Evolutionary conservation across 2,329 filamentous ascomycete species (phyloP), one percentile per base, ranked within the genome.

Genomic region (Alternaria sp.): DNA sequence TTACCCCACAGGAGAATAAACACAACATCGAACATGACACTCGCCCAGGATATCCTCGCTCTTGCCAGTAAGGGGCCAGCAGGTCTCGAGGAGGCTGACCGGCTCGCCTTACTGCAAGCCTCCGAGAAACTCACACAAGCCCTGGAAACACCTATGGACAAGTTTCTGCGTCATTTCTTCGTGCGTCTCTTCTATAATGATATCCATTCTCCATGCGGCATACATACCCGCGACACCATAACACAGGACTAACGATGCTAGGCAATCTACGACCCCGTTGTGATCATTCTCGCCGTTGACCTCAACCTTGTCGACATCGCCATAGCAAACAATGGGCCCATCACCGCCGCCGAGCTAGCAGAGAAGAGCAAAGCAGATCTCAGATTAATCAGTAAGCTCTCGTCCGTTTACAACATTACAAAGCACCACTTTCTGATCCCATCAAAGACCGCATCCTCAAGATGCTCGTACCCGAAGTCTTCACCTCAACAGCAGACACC

Each of bases 271-370:
- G 47, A 51, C 5, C 47, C 47, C 6, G 33, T 68, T 2, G 64
- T 49, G 1, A 56, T 68, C 28, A 54, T 60, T 18, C 26, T 72
- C 8, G 68, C 37, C 15, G 33, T 70, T 20, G 65, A 71, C 28
- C 54, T 72, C 37, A 60, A 66, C 18, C 67, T 70, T 7, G 25
- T 64, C 15, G 68, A 71, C 37, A 58, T 68, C 12, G 62, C 61
- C 2, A 33, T 71, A 12, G 64, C 55, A 4, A 47, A 68, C 10
- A 15, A 37, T 11, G 49, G 50, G 6, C 60, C 53, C 7, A 62
- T 70, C 12, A 70, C 56, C 14, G 25, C 59, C 2, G 44, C 18
- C 5, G 61, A 63, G n/a, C 26, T 71, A 8, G 69, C 58, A 11
- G 44, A 56, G 23, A 65, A 68, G 37, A 63, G 51, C 33, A 59